Base-by-base conservation (phyloP, 305 asterid genomes). In the Fraxinus floribunda region DNA sequence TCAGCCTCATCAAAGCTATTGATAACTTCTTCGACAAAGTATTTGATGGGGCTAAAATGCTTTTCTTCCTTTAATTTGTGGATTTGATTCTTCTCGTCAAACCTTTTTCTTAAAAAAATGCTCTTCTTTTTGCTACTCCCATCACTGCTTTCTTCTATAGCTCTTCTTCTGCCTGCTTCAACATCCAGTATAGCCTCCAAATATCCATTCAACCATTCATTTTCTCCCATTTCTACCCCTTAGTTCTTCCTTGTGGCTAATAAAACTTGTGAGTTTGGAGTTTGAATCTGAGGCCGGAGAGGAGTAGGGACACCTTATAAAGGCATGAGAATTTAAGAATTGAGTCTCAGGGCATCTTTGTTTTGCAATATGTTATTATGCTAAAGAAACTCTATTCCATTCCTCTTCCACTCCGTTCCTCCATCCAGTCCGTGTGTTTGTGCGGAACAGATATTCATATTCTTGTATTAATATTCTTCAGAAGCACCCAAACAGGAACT, bases 141-240 rank as follows among this genome's bases (percentile, higher is more conserved):
- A 72, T 78, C 76, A 57, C 78, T 72, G 57, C 76, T 82, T 41
- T 79, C 81, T 20, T 78, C 81, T 16, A 52, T 52, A 52, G 62
- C 62, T 80, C 77, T 85, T 79, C 87, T 85, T 78, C 87, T 78
- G 29, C 80, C 88, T 36, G 77, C 83, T 81, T 92, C 94, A 2
- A 86, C 89, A 18, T 93, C 94, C 88, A 93, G 81, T 72, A 93
- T 93, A 2, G 97, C 97, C 88, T 93, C 95, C 90, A 93, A 82
- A 76, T 91, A 93, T 76, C 95, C 94, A 44, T 93, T 92, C 41
- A 91, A 80, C 95, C 97, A 93, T 75, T 91, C 95, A 34, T 91
- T 91, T 71, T 89, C 90, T 35, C 90, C 93, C 95, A 88, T 89
- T 0, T 80, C 70, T 60, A 60, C 3, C 78, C 35, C 24, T 34